Base-by-base conservation (phyloP, 805 yeast species). In the Candida qinlingensis region DNA sequence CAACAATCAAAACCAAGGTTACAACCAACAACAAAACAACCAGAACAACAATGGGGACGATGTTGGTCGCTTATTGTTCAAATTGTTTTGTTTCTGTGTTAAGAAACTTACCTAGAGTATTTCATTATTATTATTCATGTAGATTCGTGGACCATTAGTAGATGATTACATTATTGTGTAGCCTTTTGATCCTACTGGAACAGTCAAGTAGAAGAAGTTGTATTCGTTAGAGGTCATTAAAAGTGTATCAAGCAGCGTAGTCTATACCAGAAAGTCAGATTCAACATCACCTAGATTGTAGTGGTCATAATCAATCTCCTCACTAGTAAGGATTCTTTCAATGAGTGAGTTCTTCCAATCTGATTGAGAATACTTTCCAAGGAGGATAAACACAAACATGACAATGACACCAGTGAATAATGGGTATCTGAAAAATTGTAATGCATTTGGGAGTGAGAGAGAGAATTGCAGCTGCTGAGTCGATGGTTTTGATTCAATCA, bases 31-130 rank as follows among this genome's bases (percentile, higher is more conserved):
- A 7, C 55, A 54, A 41, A 48, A 57, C 39, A 56, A 56, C 29
- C 47, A 49, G 19, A 58, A 49, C 39, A 53, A 46, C 46, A 38
- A 39, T 45, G 55, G 47, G 31, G 44, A 49, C 33, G 55, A 53
- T 31, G 5, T 59, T 19, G 53, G 47, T 11, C 34, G 49, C 13
- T 30, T 53, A 41, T 46, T 69, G 41, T 39, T 69, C 44, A 61
- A 64, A 47, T 33, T 69, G 11, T 50, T 68, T 28, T 70, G 74
- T 51, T 50, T 60, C 45, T 71, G 74, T 54, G 39, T 69, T 48
- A 64, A 65, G 49, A 64, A 60, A 34, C 11, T 54, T 25, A 43
- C 39, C 11, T 39, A 44, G 37, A 13, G 10, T 8, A 27, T 29
- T 8, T 38, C 7, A 5, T 11, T 37, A 29, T 26, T 19, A 19